Evolutionary conservation across 495 filamentous ascomycete species (phyloP).

Genomic region (Neurospora cerealis): DNA sequence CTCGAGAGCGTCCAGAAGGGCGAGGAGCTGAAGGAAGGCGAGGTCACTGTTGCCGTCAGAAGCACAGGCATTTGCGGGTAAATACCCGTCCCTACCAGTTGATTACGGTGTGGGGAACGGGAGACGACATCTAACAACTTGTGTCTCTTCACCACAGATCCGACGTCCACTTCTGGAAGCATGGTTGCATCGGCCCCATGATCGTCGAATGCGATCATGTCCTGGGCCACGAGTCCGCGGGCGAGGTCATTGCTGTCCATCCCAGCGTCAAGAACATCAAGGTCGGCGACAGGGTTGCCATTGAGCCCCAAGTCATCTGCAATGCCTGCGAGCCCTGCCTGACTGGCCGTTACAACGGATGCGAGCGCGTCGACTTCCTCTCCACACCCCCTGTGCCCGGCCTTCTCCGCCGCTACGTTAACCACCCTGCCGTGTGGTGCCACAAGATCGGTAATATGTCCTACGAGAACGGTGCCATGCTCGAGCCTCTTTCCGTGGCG

Average conservation of each 20-base stretch:
- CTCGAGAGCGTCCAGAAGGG: conserved; percentile 65
- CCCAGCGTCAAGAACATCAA: conserved; percentile 65
- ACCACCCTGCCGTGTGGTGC: conserved; percentile 84
- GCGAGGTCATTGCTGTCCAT: conserved; percentile 70
- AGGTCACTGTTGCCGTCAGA: conserved; percentile 75
- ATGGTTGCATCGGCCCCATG: conserved; percentile 89
- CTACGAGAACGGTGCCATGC: conserved; percentile 76
- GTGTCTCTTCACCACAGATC: conserved; percentile 43
- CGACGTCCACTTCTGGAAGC: conserved; percentile 94
- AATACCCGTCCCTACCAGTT: conserved; percentile 11
- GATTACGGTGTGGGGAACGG: conserved; percentile 17
- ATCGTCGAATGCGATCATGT: conserved; percentile 79
- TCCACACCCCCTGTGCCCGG: conserved; percentile 83
- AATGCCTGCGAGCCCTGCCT: conserved; percentile 80
- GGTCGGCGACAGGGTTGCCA: conserved; percentile 76
- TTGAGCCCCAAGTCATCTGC: conserved; percentile 89
- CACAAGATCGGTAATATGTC: conserved; percentile 87
- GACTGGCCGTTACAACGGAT: conserved; percentile 87
- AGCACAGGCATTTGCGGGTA: conserved; percentile 93
- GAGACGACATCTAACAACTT: conserved; percentile 7
- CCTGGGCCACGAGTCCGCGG: conserved; percentile 87
- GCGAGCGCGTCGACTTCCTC: conserved; percentile 72
- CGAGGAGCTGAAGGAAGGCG: conserved; percentile 60
- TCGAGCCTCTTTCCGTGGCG: conserved; percentile 80
- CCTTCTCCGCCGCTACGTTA: conserved; percentile 85